These are phyloP conservation scores for Stephania japonica DNA, from an alignment of 164 flowering plant species.

Conservation along the genomic window DNA sequence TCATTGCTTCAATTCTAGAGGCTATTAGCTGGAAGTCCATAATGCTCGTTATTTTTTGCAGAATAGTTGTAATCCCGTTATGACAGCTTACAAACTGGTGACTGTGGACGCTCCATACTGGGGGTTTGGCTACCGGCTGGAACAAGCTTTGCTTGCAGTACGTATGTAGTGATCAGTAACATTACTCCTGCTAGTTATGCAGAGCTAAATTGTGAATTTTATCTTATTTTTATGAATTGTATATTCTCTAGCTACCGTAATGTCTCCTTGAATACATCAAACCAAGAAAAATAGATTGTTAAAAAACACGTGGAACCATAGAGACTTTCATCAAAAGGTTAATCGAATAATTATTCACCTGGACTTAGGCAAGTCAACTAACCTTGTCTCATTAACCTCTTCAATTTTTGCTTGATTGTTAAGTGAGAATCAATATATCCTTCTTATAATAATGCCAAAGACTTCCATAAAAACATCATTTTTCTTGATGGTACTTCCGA, in stretches of 20 bases:
- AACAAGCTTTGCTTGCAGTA: constrained; percentile 63
- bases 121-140: constrained; percentile 65
- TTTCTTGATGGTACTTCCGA: background rate
- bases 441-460: background rate
- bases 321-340: background rate
- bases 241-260: background rate
- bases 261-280: background rate
- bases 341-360: background rate
- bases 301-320: background rate
- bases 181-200: background rate
- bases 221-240: background rate
- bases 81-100: constrained; percentile 77
- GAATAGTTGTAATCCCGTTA: constrained; percentile 52
- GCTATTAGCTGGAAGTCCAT: background rate
- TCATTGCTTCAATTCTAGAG: background rate
- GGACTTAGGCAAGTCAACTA: background rate
- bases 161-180: background rate
- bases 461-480: background rate
- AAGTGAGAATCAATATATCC: background rate
- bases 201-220: background rate
- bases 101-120: constrained; percentile 68
- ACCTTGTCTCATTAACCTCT: background rate
- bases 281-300: background rate
- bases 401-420: background rate
- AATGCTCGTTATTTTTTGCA: constrained; percentile 19